A percentile compares a stretch with the other conserved stretches of the same genome.
phyloP scores from a whole-genome alignment of 2,329 filamentous ascomycete genomes.

The Tolypocladium paradoxum region DNA sequence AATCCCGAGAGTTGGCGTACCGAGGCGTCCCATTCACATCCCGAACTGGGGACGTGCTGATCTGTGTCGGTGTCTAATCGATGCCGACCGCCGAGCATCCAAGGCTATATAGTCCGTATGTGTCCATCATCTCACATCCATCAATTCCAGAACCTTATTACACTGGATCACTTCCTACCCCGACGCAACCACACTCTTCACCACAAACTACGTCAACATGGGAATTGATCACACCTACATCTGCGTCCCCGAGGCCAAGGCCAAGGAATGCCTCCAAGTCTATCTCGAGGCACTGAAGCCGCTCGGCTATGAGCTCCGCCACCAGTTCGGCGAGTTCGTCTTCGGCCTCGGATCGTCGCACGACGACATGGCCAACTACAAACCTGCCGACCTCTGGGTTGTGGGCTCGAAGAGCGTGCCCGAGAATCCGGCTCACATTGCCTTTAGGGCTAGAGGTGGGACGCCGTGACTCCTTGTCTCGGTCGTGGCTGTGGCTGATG shows the following conservation, averaged over 20 bases:
- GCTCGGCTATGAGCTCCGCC: slow-evolving; percentile 21
- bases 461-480: neutral
- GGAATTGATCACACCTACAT: slow-evolving; percentile 24
- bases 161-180: neutral
- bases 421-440: slow-evolving; percentile 14
- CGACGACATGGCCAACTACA: slow-evolving; percentile 7
- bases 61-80: neutral
- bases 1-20: neutral
- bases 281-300: slow-evolving; percentile 24
- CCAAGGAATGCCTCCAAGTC: slow-evolving; percentile 18
- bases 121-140: neutral
- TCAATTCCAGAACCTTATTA: too few relatives aligned
- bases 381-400: slow-evolving; percentile 20
- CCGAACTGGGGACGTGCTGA: too few relatives aligned
- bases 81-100: neutral
- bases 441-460: slow-evolving; percentile 20
- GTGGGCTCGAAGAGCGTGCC: slow-evolving; percentile 7
- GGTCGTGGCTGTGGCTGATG: neutral
- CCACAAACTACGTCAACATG: slow-evolving; percentile 12
- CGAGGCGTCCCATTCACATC: neutral
- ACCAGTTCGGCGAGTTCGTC: slow-evolving; percentile 15
- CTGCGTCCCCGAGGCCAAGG: slow-evolving; percentile 14
- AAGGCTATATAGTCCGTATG: neutral
- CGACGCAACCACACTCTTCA: too few relatives aligned
- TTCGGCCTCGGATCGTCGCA: slow-evolving; percentile 19